Percentiles rank a stretch among this genome's conserved stretches.
Conservation (phyloP, 768 basidiomycete species). For the Paxillus ammoniavirescens region DNA sequence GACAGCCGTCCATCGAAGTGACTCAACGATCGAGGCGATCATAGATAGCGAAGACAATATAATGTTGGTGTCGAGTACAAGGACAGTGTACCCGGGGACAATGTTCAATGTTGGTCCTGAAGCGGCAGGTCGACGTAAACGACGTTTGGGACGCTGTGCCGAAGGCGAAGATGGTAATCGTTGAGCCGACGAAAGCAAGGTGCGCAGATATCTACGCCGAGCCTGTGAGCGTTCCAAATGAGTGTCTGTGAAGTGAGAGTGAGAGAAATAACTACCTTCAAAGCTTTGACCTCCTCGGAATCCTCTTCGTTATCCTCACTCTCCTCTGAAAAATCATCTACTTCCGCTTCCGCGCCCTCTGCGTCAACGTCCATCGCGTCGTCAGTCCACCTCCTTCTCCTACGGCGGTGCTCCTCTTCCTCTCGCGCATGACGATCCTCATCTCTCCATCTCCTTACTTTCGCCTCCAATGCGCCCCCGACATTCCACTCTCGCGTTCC, state of each 20-base stretch:
- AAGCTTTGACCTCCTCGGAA: constrained; percentile 68
- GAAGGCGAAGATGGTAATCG: constrained; percentile 22
- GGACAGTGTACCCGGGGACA: constrained; percentile 82
- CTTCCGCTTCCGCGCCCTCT: constrained; percentile 46
- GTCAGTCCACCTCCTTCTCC: constrained; percentile 60
- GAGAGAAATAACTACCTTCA: constrained; percentile 57
- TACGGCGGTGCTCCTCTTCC: constrained; percentile 65
- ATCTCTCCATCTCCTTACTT: constrained; percentile 66
- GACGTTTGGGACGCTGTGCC: constrained; percentile 28
- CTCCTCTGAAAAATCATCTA: constrained; percentile 43
- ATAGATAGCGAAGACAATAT: constrained; percentile 78
- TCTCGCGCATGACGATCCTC: constrained; percentile 66
- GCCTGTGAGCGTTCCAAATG: constrained; percentile 42
- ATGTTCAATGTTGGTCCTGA: constrained; percentile 50
- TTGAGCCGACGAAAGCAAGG: constrained; percentile 54
- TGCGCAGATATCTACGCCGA: constrained; percentile 70
- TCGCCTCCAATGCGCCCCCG: constrained; percentile 63
- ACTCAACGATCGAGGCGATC: constrained; percentile 75
- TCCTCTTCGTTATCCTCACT: constrained; percentile 64
- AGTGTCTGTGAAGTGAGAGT: constrained; percentile 3
- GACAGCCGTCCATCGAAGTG: constrained; percentile 80
- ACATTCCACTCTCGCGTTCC: constrained; percentile 62
- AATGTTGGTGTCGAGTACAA: constrained; percentile 95
- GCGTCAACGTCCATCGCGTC: constrained; percentile 73
- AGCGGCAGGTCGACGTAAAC: constrained; percentile 27